A percentile compares a stretch with the other conserved stretches of the same genome.
Evolutionary conservation across 140 eudicot species (phyloP).

Genomic region (Ambrosia hybrid): DNA sequence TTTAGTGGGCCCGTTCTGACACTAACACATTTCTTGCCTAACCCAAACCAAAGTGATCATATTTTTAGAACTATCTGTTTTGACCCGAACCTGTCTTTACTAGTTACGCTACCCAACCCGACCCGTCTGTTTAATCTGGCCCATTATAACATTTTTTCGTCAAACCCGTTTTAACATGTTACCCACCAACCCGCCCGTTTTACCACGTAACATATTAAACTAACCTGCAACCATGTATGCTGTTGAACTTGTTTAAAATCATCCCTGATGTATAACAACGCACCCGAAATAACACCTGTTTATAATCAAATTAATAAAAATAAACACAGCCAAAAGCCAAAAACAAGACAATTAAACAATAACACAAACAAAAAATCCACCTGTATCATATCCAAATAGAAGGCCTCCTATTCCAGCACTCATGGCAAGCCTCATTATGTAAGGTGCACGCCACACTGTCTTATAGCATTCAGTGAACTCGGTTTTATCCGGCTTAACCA

Average conservation of each 20-base stretch:
- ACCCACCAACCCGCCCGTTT: no score
- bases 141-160: no score
- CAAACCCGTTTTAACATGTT: no score
- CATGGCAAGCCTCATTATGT: conserved; percentile 69
- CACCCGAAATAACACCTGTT: conserved; percentile 88
- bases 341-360: neutral
- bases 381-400: conserved; percentile 80
- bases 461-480: conserved; percentile 62
- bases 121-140: no score
- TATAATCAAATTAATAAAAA: neutral
- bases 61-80: no score
- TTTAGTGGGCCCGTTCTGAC: no score
- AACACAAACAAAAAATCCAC: conserved; percentile 9
- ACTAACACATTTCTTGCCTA: no score
- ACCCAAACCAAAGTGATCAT: no score
- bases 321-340: neutral
- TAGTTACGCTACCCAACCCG: no score
- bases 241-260: conserved; percentile 56
- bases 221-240: conserved; percentile 65
- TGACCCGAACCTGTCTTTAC: no score
- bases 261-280: conserved; percentile 72
- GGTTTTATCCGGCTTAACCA: conserved; percentile 39
- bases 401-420: conserved; percentile 88
- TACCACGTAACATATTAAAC: neutral
- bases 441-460: conserved; percentile 59